Conservation (phyloP, 768 basidiomycete species). For the Cantharellus anzutake region DNA sequence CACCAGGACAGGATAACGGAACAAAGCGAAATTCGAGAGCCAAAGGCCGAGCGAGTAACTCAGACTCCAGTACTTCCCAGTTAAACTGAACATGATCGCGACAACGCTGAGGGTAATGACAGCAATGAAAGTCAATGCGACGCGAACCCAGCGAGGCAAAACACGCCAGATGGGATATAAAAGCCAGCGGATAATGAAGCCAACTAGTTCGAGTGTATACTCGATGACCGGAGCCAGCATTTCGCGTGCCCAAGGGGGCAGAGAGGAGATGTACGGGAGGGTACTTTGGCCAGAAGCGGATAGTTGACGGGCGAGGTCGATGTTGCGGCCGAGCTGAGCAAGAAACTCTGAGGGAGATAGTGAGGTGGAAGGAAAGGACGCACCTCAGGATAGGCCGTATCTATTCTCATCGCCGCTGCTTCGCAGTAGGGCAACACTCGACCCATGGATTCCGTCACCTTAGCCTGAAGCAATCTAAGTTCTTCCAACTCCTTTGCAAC, state of each 20-base stretch:
- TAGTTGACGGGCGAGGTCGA: neutral
- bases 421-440: neutral
- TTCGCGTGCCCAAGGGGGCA: slow-evolving; percentile 1
- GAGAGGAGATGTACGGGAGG: neutral
- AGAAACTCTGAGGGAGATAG: neutral
- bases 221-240: neutral
- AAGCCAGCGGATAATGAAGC: neutral
- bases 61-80: neutral
- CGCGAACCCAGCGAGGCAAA: neutral
- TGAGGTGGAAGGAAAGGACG: neutral
- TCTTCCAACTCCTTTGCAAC: neutral
- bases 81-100: neutral
- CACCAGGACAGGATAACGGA: neutral
- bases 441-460: neutral
- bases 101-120: neutral
- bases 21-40: neutral
- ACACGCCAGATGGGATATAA: neutral
- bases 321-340: neutral
- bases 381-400: slow-evolving; percentile 2
- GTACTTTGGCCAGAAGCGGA: neutral
- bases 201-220: neutral
- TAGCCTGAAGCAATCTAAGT: neutral
- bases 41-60: neutral
- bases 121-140: neutral
- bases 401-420: neutral